Percentiles rank a stretch among this genome's conserved stretches.
These are phyloP conservation scores for Colletotrichum sp. DNA, from an alignment of 2,329 filamentous ascomycete genomes.

Conservation along the genomic window DNA sequence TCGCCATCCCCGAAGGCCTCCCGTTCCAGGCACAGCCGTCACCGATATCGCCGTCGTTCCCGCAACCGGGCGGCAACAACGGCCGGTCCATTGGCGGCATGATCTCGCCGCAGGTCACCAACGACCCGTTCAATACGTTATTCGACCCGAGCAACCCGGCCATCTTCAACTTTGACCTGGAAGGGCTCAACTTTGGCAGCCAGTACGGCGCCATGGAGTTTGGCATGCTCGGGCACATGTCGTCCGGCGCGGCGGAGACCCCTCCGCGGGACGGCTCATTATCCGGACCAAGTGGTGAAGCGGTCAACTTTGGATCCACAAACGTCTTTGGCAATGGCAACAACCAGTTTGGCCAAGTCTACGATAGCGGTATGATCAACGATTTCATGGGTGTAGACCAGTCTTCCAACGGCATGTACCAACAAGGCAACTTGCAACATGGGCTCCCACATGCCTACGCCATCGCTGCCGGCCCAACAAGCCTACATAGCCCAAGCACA, in stretches of 20 bases:
- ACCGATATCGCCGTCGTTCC: constrained; percentile 77
- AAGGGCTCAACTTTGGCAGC: constrained; percentile 93
- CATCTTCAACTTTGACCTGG: constrained; percentile 94
- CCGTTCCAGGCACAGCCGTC: constrained; percentile 71
- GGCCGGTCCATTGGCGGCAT: constrained; percentile 42
- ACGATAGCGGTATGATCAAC: constrained; percentile 55
- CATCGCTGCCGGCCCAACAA: constrained; percentile 66
- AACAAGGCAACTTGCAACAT: constrained; percentile 64
- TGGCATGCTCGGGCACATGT: constrained; percentile 95
- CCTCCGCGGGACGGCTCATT: constrained; percentile 68
- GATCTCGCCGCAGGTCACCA: constrained; percentile 54
- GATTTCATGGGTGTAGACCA: constrained; percentile 61
- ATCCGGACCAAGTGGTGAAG: constrained; percentile 39
- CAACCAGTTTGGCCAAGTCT: constrained; percentile 53
- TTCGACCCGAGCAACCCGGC: constrained; percentile 94
- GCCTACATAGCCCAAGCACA: constrained; percentile 68
- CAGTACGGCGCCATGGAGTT: constrained; percentile 96
- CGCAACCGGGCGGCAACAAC: constrained; percentile 46
- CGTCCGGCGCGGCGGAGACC: constrained; percentile 84
- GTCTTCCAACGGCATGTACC: constrained; percentile 51
- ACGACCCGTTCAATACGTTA: constrained; percentile 62
- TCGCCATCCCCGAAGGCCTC: constrained; percentile 53
- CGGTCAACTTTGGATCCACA: constrained; percentile 44
- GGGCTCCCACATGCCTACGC: constrained; percentile 70
- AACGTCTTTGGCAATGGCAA: constrained; percentile 59